Conservation (phyloP, 305 asterid genomes). For the Rubia tinctorum region DNA sequence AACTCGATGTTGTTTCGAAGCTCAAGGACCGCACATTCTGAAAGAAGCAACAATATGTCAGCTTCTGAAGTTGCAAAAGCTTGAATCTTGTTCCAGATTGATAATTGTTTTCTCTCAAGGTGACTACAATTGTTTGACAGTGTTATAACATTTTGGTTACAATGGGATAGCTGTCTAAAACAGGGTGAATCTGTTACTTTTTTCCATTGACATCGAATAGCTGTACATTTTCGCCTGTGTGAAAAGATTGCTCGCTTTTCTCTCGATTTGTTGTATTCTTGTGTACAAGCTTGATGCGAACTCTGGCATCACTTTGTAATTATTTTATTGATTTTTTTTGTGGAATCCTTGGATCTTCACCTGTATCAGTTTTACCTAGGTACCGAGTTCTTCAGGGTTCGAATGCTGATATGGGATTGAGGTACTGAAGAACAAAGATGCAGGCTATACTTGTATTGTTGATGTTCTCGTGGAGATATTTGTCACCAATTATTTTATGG, state of each 20-base stretch:
- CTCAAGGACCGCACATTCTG: neutral
- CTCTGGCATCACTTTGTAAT: slow-evolving; percentile 1
- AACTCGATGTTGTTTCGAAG: neutral
- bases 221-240: neutral
- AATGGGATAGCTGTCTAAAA: slow-evolving; percentile 8
- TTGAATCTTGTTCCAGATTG: slow-evolving; percentile 20
- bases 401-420: slow-evolving; percentile 16
- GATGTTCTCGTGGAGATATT: slow-evolving; percentile 5
- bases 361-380: slow-evolving; percentile 24
- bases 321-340: slow-evolving; percentile 7
- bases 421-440: slow-evolving; percentile 15
- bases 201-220: neutral
- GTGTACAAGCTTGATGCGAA: neutral
- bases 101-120: slow-evolving; percentile 13
- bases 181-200: slow-evolving; percentile 10
- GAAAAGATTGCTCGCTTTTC: neutral
- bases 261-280: neutral
- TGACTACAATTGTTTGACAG: slow-evolving; percentile 19
- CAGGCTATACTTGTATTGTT: neutral
- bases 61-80: slow-evolving; percentile 16
- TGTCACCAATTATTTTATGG: neutral
- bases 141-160: slow-evolving; percentile 17
- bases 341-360: slow-evolving; percentile 14
- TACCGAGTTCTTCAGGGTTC: slow-evolving; percentile 22
- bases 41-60: neutral